Percentiles rank a stretch among this genome's conserved stretches.
Conservation (phyloP, 176 grass and related monocot genomes). For the Oryza glumipatula region DNA sequence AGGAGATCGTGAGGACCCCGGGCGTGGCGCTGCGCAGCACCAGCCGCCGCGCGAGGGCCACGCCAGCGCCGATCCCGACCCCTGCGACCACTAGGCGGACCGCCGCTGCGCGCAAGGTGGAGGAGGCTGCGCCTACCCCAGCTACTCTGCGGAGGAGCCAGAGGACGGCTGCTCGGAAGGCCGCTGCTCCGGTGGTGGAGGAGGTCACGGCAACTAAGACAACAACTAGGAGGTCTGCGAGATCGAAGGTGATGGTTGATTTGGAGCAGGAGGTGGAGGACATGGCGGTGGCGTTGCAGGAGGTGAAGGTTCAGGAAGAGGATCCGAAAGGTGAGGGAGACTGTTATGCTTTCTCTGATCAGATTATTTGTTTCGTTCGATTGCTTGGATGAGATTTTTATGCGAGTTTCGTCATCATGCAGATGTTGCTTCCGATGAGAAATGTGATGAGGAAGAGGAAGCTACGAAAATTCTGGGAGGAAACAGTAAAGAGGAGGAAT, state of each 20-base stretch:
- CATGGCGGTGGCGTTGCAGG: not conserved
- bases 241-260: slow-evolving; percentile 29
- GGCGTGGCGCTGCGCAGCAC: slow-evolving; percentile 41
- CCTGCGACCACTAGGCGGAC: slow-evolving; percentile 23
- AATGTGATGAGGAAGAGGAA: slow-evolving; percentile 42
- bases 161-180: slow-evolving; percentile 40
- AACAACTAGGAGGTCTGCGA: slow-evolving; percentile 20
- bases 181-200: not conserved
- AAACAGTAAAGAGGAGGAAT: slow-evolving; percentile 34
- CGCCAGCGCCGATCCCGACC: not conserved
- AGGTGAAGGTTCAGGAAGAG: slow-evolving; percentile 36
- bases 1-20: slow-evolving; percentile 49
- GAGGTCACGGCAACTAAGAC: slow-evolving; percentile 31
- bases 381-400: not conserved
- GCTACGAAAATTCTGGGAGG: slow-evolving; percentile 19
- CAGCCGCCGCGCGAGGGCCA: slow-evolving; percentile 42
- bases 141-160: slow-evolving; percentile 57
- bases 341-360: not conserved
- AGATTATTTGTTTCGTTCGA: not conserved
- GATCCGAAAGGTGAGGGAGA: slow-evolving; percentile 40
- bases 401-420: not conserved
- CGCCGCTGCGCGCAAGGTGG: not conserved
- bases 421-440: slow-evolving; percentile 22
- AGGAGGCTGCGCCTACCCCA: slow-evolving; percentile 34
- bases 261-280: slow-evolving; percentile 49